phyloP scores from a whole-genome alignment of 2,329 filamentous ascomycete genomes.

The Fusarium drepaniforme region DNA sequence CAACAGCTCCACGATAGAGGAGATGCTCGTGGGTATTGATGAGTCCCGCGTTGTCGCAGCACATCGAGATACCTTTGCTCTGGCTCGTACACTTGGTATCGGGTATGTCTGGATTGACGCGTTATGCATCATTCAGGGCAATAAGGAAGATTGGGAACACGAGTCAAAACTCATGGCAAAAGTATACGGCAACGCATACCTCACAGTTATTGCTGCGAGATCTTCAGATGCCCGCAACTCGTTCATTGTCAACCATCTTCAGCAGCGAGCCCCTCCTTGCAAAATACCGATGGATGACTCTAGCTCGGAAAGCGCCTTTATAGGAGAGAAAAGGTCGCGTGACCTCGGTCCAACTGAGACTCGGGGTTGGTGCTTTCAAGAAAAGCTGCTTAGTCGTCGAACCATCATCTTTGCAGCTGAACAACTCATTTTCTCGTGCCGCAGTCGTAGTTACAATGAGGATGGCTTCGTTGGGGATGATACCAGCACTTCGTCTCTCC shows the following conservation, averaged over 20 bases:
- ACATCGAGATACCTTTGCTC: not conserved
- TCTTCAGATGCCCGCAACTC: constrained; percentile 18
- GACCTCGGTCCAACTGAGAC: constrained; percentile 2
- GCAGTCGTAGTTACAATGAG: not conserved
- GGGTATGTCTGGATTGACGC: constrained; percentile 42
- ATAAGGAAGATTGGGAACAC: constrained; percentile 37
- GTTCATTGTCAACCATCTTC: constrained; percentile 1
- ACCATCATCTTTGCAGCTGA: constrained; percentile 10
- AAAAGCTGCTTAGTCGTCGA: constrained; percentile 6
- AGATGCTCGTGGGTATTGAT: not conserved
- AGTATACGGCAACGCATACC: constrained; percentile 18
- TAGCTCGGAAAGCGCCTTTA: not conserved
- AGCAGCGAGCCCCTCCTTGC: not conserved
- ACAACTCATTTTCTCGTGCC: constrained; percentile 13
- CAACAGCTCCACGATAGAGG: not conserved
- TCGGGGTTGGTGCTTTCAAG: constrained; percentile 27
- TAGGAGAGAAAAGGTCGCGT: not conserved
- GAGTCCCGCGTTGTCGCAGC: constrained; percentile 1
- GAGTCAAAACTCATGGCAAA: constrained; percentile 23
- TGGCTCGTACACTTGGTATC: not conserved
- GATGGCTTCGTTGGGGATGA: not conserved
- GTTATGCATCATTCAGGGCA: constrained; percentile 43
- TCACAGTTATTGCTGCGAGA: constrained; percentile 16
- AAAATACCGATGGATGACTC: not conserved
- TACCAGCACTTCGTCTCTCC: not conserved